Conservation (phyloP, 2,329 filamentous ascomycete genomes). For the Alternaria sp. region DNA sequence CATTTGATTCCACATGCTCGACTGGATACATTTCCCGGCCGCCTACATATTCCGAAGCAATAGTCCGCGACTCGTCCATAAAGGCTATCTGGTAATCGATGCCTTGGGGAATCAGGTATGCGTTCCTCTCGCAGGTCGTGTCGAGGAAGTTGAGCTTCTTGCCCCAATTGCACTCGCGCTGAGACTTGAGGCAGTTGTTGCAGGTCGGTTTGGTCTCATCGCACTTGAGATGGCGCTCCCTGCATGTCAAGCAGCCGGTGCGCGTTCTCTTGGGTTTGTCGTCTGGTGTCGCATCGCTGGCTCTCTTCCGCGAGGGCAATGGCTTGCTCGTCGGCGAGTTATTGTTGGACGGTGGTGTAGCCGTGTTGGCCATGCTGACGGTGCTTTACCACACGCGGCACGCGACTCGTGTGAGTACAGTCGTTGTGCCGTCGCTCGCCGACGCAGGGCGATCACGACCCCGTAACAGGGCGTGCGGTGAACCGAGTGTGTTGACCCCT, state of each 20-base stretch:
- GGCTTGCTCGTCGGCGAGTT: slow-evolving; percentile 33
- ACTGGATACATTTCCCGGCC: slow-evolving; percentile 76
- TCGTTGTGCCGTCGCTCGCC: slow-evolving; percentile 14
- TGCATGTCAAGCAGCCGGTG: slow-evolving; percentile 89
- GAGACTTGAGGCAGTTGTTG: slow-evolving; percentile 88
- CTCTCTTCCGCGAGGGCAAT: slow-evolving; percentile 30
- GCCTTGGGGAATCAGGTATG: slow-evolving; percentile 57
- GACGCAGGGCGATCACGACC: slow-evolving; percentile 15
- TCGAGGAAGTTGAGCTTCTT: slow-evolving; percentile 92
- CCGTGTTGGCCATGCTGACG: slow-evolving; percentile 32
- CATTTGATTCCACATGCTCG: slow-evolving; percentile 47
- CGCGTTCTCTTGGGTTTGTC: slow-evolving; percentile 83
- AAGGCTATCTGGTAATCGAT: slow-evolving; percentile 78
- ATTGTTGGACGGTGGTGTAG: slow-evolving; percentile 33
- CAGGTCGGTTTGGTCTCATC: slow-evolving; percentile 75
- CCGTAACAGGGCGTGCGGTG: slow-evolving; percentile 18
- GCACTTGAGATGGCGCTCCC: slow-evolving; percentile 89
- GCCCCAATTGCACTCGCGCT: slow-evolving; percentile 83
- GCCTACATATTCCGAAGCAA: slow-evolving; percentile 88
- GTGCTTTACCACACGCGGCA: slow-evolving; percentile 1
- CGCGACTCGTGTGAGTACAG: slow-evolving; percentile 3
- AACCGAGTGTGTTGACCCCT: slow-evolving; percentile 2
- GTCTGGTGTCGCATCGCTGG: slow-evolving; percentile 38
- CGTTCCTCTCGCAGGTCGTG: slow-evolving; percentile 72
- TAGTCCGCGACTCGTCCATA: slow-evolving; percentile 85